phyloP scores from a whole-genome alignment of 768 basidiomycete genomes.

The Leccinum rimulosum region DNA sequence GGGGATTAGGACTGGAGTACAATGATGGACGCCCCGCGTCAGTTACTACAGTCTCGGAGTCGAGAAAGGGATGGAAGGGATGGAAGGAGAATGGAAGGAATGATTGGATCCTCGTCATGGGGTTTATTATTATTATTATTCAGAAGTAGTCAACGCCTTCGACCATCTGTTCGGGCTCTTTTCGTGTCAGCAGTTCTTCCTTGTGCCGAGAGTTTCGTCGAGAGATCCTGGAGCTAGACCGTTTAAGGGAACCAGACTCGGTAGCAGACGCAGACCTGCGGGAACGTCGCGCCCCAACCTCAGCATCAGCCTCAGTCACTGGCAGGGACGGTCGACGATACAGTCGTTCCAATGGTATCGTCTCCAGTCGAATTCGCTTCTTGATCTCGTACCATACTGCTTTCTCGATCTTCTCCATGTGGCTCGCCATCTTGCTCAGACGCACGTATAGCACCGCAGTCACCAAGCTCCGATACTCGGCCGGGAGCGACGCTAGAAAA shows the following conservation, averaged over 20 bases:
- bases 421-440: conserved; percentile 32
- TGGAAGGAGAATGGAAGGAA: background rate
- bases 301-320: background rate
- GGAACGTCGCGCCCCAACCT: background rate
- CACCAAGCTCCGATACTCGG: conserved; percentile 34
- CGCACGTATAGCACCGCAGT: conserved; percentile 34
- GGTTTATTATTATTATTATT: conserved; percentile 11
- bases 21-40: background rate
- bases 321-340: conserved; percentile 14
- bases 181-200: background rate
- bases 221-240: conserved; percentile 4
- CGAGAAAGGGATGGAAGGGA: background rate
- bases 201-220: conserved; percentile 3
- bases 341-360: conserved; percentile 17
- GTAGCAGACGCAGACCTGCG: conserved; percentile 6
- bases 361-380: conserved; percentile 30
- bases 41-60: background rate
- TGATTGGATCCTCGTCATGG: conserved; percentile 7
- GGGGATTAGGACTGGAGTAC: background rate
- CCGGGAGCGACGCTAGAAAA: conserved; percentile 37
- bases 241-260: conserved; percentile 1
- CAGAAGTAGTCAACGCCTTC: conserved; percentile 36
- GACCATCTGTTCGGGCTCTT: conserved; percentile 16
- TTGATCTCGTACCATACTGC: conserved; percentile 35
- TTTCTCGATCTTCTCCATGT: conserved; percentile 41